Percentiles rank a stretch among this genome's conserved stretches.
Evolutionary conservation across 257 asterid genomes (phyloP).

Genomic region (Forsythia viridissima): DNA sequence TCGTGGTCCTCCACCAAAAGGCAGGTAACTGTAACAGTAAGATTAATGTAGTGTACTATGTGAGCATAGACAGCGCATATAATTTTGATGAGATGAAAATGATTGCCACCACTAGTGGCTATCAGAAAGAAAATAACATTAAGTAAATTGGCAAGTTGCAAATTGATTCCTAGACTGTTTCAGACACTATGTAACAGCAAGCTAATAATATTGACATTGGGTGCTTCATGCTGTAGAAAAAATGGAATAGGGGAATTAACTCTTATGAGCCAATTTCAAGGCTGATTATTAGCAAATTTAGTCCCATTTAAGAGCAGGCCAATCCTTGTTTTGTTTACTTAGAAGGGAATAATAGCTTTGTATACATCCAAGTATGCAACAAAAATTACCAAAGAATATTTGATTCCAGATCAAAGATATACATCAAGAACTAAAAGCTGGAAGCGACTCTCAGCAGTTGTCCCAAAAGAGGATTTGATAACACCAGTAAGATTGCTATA

Average conservation of each 20-base stretch:
- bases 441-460: background rate
- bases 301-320: no score
- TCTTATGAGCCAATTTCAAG: background rate
- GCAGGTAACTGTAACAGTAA: slow-evolving; percentile 70
- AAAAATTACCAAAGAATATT: background rate
- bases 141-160: background rate
- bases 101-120: background rate
- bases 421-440: background rate
- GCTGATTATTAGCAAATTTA: background rate
- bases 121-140: background rate
- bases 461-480: background rate
- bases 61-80: background rate
- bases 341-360: no score
- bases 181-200: background rate
- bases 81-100: background rate
- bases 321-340: no score
- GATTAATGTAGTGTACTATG: slow-evolving; percentile 16
- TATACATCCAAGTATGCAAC: background rate
- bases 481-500: background rate
- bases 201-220: background rate
- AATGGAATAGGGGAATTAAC: background rate
- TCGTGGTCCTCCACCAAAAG: slow-evolving; percentile 99
- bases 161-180: background rate
- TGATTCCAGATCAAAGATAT: background rate
- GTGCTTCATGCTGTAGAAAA: background rate